A percentile compares a stretch with the other conserved stretches of the same genome.
These are phyloP conservation scores for Tripterygium wilfordii DNA, from an alignment of 177 flowering plant species.

Conservation along the genomic window DNA sequence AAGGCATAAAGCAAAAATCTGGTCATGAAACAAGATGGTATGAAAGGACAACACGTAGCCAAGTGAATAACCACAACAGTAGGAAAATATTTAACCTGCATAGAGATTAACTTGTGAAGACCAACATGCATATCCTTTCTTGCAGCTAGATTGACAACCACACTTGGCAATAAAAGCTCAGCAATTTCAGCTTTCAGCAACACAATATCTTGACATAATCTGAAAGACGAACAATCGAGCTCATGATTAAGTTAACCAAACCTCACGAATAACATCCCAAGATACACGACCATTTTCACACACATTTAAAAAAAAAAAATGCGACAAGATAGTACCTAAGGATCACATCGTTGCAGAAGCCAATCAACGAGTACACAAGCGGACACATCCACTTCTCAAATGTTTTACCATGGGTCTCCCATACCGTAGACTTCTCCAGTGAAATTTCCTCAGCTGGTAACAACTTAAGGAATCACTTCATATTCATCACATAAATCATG, in stretches of 20 bases:
- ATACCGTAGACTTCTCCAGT: conserved; percentile 49
- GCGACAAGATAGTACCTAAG: too few species aligned
- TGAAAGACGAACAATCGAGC: conserved; percentile 21
- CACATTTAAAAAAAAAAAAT: too few species aligned
- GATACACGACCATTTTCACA: too few species aligned
- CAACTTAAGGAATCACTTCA: not conserved
- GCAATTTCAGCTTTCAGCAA: conserved; percentile 85
- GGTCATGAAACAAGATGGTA: too few species aligned
- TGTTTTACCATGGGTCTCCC: conserved; percentile 70
- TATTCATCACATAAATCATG: not conserved
- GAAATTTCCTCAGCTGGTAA: conserved; percentile 51
- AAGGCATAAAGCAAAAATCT: too few species aligned
- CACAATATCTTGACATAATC: conserved; percentile 88
- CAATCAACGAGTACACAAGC: conserved; percentile 62
- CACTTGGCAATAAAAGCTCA: conserved; percentile 72
- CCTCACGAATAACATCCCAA: too few species aligned
- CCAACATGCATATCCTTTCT: conserved; percentile 43
- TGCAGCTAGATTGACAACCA: conserved; percentile 67
- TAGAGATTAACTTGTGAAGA: conserved; percentile 54
- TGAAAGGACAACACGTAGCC: too few species aligned
- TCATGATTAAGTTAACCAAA: not conserved
- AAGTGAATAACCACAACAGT: not conserved
- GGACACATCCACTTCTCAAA: conserved; percentile 88
- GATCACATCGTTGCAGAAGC: conserved; percentile 62
- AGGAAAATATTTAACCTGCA: conserved; percentile 37